Percentiles rank a stretch among this genome's conserved stretches.
phyloP scores from a whole-genome alignment of 805 yeast species.

The Metschnikowia picachoensis region DNA sequence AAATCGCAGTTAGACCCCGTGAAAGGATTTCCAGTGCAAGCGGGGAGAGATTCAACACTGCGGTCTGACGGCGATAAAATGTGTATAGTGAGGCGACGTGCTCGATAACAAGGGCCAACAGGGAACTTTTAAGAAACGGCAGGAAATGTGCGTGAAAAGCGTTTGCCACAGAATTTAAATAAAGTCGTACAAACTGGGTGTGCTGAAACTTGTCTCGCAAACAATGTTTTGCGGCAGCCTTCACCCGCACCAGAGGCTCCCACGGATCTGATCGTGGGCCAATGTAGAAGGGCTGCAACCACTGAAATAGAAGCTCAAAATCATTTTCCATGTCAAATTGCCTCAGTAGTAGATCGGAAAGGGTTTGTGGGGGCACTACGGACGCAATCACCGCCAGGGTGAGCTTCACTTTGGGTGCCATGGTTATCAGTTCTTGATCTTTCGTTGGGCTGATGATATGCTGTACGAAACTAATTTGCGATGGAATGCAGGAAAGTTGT shows the following conservation, averaged over 20 bases:
- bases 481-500: too few relatives aligned
- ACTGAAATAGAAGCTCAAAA: conserved; percentile 28
- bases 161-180: conserved; percentile 28
- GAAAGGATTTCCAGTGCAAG: conserved; percentile 21
- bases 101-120: conserved; percentile 3
- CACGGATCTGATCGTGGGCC: conserved; percentile 14
- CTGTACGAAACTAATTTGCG: neutral
- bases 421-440: neutral
- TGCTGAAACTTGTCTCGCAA: conserved; percentile 32
- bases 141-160: conserved; percentile 18
- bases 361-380: conserved; percentile 11
- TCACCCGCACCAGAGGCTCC: conserved; percentile 33
- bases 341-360: conserved; percentile 13
- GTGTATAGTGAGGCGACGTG: conserved; percentile 19
- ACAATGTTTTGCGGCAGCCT: conserved; percentile 35
- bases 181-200: conserved; percentile 30
- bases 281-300: conserved; percentile 31
- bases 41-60: conserved; percentile 22
- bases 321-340: conserved; percentile 33
- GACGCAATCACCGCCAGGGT: conserved; percentile 9
- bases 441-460: too few relatives aligned
- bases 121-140: neutral
- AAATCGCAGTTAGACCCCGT: conserved; percentile 29
- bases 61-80: conserved; percentile 23
- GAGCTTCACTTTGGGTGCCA: conserved; percentile 7